A percentile compares a stretch with the other conserved stretches of the same genome.
Conservation (phyloP, 805 yeast genomes). For the Scheffersomyces spartinae region DNA sequence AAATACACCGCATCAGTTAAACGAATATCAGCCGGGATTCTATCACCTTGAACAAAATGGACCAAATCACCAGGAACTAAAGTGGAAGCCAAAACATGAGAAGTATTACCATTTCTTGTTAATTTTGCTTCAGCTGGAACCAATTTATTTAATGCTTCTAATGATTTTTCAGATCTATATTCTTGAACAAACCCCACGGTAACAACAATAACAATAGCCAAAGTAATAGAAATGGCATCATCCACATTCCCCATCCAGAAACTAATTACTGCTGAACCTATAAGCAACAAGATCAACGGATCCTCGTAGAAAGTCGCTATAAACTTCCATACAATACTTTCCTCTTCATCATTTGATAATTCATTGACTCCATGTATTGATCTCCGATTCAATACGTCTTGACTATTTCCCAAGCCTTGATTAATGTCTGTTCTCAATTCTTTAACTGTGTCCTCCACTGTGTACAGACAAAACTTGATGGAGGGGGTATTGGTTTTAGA, state of each 20-base stretch:
- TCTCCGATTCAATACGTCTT: slow-evolving; percentile 64
- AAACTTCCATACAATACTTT: slow-evolving; percentile 60
- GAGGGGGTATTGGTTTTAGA: slow-evolving; percentile 40
- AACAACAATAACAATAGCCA: slow-evolving; percentile 88
- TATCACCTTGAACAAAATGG: slow-evolving; percentile 82
- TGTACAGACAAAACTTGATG: slow-evolving; percentile 44
- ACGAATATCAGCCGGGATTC: slow-evolving; percentile 93
- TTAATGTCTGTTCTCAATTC: slow-evolving; percentile 50
- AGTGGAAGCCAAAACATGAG: slow-evolving; percentile 73
- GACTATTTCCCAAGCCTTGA: slow-evolving; percentile 54
- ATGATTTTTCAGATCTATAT: slow-evolving; percentile 86
- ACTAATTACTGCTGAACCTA: slow-evolving; percentile 81
- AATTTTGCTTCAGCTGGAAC: slow-evolving; percentile 97
- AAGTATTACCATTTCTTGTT: slow-evolving; percentile 68
- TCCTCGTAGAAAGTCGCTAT: slow-evolving; percentile 76
- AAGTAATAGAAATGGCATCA: slow-evolving; percentile 87
- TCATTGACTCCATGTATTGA: slow-evolving; percentile 76
- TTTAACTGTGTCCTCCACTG: slow-evolving; percentile 53
- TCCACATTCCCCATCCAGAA: slow-evolving; percentile 93
- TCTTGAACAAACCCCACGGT: slow-evolving; percentile 97
- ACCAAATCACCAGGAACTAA: slow-evolving; percentile 96
- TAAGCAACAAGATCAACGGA: slow-evolving; percentile 77
- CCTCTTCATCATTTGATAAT: slow-evolving; percentile 65
- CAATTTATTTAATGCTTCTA: slow-evolving; percentile 83
- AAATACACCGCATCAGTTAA: slow-evolving; percentile 69